Percentiles rank a stretch among this genome's conserved stretches.
Conservation (phyloP, 2,329 filamentous ascomycete species). For the Aspergillus sp. region DNA sequence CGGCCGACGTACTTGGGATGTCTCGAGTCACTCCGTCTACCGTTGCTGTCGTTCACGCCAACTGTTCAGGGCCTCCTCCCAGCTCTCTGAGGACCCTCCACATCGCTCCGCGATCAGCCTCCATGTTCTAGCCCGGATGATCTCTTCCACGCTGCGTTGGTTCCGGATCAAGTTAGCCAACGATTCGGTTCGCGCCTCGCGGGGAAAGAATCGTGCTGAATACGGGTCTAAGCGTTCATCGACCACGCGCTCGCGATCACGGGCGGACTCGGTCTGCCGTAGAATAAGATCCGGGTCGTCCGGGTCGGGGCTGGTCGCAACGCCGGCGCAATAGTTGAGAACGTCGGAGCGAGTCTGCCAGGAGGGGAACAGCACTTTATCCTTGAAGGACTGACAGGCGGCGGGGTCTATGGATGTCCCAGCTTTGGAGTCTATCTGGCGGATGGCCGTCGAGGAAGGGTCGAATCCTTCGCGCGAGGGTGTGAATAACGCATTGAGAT, state of each 20-base stretch:
- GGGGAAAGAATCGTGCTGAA: constrained; percentile 72
- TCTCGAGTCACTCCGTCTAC: constrained; percentile 5
- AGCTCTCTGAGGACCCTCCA: constrained; percentile 54
- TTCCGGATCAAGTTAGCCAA: constrained; percentile 67
- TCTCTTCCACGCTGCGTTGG: constrained; percentile 74
- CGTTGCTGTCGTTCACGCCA: constrained; percentile 53
- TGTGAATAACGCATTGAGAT: constrained; percentile 83
- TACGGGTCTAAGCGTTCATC: constrained; percentile 93
- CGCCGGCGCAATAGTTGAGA: constrained; percentile 81
- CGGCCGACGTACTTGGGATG: no score
- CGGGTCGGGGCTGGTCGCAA: constrained; percentile 83
- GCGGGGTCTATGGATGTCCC: constrained; percentile 56
- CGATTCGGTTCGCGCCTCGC: constrained; percentile 74
- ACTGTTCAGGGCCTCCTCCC: constrained; percentile 62
- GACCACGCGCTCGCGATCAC: constrained; percentile 69
- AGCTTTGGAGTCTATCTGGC: constrained; percentile 51
- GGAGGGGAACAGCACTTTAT: constrained; percentile 76
- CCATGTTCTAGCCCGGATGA: constrained; percentile 78
- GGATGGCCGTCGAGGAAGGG: constrained; percentile 69
- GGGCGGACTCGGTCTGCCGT: constrained; percentile 67
- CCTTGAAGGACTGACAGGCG: constrained; percentile 70
- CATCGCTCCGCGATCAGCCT: constrained; percentile 73
- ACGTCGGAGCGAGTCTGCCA: constrained; percentile 84
- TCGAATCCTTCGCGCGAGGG: constrained; percentile 73
- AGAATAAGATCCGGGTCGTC: constrained; percentile 75